Conservation (phyloP, 441 rosid species). For the Pelargonium cotyledonis region DNA sequence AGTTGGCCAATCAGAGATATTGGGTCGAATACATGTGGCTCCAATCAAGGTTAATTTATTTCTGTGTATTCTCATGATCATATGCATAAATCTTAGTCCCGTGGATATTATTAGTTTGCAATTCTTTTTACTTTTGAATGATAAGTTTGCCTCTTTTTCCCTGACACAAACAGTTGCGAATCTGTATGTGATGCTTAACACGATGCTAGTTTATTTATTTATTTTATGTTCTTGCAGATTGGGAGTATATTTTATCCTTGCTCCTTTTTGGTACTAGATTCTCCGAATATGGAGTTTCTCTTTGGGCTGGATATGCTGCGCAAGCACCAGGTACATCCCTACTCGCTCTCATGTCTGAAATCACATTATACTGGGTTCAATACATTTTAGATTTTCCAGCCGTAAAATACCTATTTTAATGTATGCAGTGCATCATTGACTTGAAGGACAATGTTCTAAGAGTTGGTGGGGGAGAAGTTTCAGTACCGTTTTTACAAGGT, state of each 20-base stretch:
- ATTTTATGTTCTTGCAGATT: conserved; percentile 45
- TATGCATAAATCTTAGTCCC: background rate
- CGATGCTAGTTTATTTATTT: conserved; percentile 7
- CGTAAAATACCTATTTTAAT: conserved; percentile 4
- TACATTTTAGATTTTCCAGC: background rate
- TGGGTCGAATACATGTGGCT: conserved; percentile 95
- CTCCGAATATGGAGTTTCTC: conserved; percentile 94
- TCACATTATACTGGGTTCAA: background rate
- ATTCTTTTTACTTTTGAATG: background rate
- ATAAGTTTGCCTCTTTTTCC: background rate
- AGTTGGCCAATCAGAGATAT: conserved; percentile 94
- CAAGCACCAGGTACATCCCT: conserved; percentile 81
- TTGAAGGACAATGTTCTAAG: conserved; percentile 80
- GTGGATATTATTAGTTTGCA: background rate
- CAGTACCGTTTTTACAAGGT: conserved; percentile 97
- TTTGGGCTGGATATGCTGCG: conserved; percentile 99
- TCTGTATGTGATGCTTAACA: background rate
- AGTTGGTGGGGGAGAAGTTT: conserved; percentile 93
- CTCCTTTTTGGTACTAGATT: conserved; percentile 83
- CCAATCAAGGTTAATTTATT: conserved; percentile 66
- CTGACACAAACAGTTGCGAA: background rate
- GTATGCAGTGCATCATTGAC: conserved; percentile 77
- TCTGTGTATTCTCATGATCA: background rate
- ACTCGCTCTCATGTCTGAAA: conserved; percentile 12
- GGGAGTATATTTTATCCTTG: conserved; percentile 85